phyloP scores from a whole-genome alignment of 2,329 filamentous ascomycete species.

The Zasmidium angulare region DNA sequence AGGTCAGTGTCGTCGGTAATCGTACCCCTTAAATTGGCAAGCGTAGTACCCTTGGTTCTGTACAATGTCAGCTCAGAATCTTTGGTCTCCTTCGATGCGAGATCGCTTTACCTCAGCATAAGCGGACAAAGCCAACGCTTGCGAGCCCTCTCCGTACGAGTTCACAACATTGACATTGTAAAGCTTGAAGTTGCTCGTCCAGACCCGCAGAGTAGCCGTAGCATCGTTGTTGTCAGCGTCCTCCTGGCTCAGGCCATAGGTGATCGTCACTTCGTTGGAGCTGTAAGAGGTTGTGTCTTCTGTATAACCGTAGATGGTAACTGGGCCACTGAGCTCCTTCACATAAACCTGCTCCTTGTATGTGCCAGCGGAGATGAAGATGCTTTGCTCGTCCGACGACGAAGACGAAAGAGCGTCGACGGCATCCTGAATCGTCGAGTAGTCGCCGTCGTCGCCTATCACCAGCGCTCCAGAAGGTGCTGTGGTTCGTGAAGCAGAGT shows the following conservation, averaged over 20 bases:
- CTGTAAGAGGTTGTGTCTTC: conserved; percentile 52
- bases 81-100: too few relatives aligned
- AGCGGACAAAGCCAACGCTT: conserved; percentile 56
- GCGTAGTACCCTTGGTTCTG: conserved; percentile 58
- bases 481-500: background rate
- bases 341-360: conserved; percentile 63
- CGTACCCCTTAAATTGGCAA: conserved; percentile 53
- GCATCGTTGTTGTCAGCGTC: conserved; percentile 54
- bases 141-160: conserved; percentile 47
- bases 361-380: conserved; percentile 63
- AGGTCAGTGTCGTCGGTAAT: background rate
- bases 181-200: conserved; percentile 54
- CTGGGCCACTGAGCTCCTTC: conserved; percentile 45
- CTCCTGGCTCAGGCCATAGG: conserved; percentile 48
- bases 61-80: background rate
- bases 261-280: conserved; percentile 60
- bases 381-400: conserved; percentile 53
- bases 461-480: conserved; percentile 35
- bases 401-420: conserved; percentile 58
- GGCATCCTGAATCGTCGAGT: conserved; percentile 56
- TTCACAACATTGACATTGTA: conserved; percentile 65
- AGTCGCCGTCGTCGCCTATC: conserved; percentile 44
- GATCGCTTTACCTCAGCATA: conserved; percentile 38
- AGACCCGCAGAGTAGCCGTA: conserved; percentile 52
- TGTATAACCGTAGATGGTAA: conserved; percentile 62